Percentiles rank a stretch among this genome's conserved stretches.
These are phyloP conservation scores for Kandelia obovata DNA, from an alignment of 345 rosid species.

Conservation along the genomic window DNA sequence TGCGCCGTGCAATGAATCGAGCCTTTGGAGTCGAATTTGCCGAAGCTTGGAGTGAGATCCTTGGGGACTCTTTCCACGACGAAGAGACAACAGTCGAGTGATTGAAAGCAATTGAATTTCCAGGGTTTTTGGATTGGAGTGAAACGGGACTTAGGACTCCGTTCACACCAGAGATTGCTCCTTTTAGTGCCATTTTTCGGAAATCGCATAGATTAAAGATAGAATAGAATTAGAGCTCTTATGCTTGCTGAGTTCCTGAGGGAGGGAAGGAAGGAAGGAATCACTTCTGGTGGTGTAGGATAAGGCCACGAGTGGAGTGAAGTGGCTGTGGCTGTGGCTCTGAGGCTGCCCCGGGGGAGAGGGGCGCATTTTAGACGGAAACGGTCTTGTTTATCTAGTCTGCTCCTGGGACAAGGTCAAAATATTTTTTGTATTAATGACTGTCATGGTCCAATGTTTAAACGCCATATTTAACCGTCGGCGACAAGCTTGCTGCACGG, in stretches of 20 bases:
- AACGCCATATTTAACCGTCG: too few relatives aligned
- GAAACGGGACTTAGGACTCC: conserved; percentile 26
- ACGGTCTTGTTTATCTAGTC: too few relatives aligned
- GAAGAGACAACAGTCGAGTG: conserved; percentile 19
- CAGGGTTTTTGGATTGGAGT: conserved; percentile 24
- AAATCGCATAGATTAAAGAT: too few relatives aligned
- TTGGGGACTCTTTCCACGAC: conserved; percentile 17
- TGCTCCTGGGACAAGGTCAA: too few relatives aligned
- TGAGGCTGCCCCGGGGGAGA: background rate
- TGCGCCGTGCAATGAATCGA: conserved; percentile 74
- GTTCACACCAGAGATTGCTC: conserved; percentile 19
- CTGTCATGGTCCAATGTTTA: too few relatives aligned
- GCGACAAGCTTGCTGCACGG: too few relatives aligned
- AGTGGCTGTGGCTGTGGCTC: background rate
- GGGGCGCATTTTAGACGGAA: background rate
- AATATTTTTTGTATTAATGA: too few relatives aligned
- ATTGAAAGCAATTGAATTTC: conserved; percentile 13
- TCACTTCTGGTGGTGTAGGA: background rate
- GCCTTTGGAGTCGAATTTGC: conserved; percentile 55
- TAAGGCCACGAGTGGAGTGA: background rate
- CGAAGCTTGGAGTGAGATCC: conserved; percentile 41
- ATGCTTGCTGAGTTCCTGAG: too few relatives aligned
- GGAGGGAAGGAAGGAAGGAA: too few relatives aligned
- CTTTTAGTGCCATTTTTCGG: conserved; percentile 23
- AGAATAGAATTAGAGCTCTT: too few relatives aligned